These are phyloP conservation scores for Trametes versicolor DNA, from an alignment of 1,284 basidiomycete genomes.

Conservation along the genomic window DNA sequence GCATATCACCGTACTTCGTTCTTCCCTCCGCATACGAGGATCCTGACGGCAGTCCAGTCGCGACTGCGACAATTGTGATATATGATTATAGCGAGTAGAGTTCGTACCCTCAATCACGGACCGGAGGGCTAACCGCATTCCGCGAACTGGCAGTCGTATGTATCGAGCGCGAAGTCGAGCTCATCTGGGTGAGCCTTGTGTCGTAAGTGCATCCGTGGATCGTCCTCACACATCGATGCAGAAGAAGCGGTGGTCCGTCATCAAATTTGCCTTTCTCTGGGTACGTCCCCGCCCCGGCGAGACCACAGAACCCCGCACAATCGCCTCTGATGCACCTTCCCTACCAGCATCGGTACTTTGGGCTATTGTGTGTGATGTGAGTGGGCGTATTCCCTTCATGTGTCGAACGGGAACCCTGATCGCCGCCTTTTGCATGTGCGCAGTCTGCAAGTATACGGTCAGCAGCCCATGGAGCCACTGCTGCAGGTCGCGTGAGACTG, in stretches of 20 bases:
- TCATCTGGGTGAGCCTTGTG: conserved; percentile 39
- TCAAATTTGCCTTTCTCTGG: conserved; percentile 42
- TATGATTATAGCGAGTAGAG: conserved; percentile 39
- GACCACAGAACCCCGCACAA: conserved; percentile 12
- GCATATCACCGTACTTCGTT: background rate
- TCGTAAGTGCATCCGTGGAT: conserved; percentile 1
- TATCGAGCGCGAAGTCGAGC: conserved; percentile 40
- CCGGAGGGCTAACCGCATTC: background rate
- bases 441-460: conserved; percentile 39
- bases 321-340: conserved; percentile 11
- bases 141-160: conserved; percentile 33
- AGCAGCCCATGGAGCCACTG: conserved; percentile 15
- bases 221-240: conserved; percentile 20
- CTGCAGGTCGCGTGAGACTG: conserved; percentile 2
- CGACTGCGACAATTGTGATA: conserved; percentile 37
- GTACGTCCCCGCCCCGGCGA: conserved; percentile 26
- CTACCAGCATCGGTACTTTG: conserved; percentile 41
- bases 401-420: background rate
- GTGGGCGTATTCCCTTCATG: conserved; percentile 17
- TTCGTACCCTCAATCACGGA: no score
- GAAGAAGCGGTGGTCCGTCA: conserved; percentile 43
- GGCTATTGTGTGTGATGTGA: conserved; percentile 38
- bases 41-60: conserved; percentile 19
- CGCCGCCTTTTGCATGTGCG: background rate
- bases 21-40: background rate